Conservation (phyloP, 768 basidiomycete genomes). For the Porpolomopsis calyptriformis region DNA sequence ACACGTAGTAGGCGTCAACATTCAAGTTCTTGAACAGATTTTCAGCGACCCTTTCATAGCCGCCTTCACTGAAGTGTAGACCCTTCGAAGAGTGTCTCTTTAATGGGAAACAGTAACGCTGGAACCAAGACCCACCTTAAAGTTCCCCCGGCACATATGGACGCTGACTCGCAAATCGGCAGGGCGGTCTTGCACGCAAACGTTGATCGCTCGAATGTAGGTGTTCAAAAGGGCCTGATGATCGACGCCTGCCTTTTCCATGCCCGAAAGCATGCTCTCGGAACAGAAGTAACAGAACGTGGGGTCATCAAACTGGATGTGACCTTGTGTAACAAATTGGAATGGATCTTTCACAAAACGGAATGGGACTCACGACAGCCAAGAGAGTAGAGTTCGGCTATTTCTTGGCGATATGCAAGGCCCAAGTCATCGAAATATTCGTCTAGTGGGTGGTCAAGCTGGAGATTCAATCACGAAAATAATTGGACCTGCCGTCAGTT, state of each 20-base stretch:
- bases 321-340: slow-evolving; percentile 21
- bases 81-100: slow-evolving; percentile 26
- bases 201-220: slow-evolving; percentile 57
- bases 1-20: slow-evolving; percentile 44
- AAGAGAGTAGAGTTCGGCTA: slow-evolving; percentile 35
- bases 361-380: slow-evolving; percentile 40
- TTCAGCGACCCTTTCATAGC: slow-evolving; percentile 43
- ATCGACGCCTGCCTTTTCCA: slow-evolving; percentile 52
- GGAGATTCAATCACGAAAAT: not conserved
- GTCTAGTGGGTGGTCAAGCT: slow-evolving; percentile 20
- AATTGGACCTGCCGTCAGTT: slow-evolving; percentile 37
- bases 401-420: slow-evolving; percentile 37
- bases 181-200: slow-evolving; percentile 42
- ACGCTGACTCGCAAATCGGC: slow-evolving; percentile 43
- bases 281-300: slow-evolving; percentile 59
- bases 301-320: slow-evolving; percentile 44
- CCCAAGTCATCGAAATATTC: slow-evolving; percentile 42
- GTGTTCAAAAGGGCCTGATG: slow-evolving; percentile 54
- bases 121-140: slow-evolving; percentile 30
- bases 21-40: slow-evolving; percentile 50
- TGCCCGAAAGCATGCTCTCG: slow-evolving; percentile 39
- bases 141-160: slow-evolving; percentile 53
- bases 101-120: slow-evolving; percentile 16
- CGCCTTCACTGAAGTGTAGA: slow-evolving; percentile 49
- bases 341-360: not conserved